Conservation (phyloP, 1,284 basidiomycete genomes). For the Sanghuangporus baumii region DNA sequence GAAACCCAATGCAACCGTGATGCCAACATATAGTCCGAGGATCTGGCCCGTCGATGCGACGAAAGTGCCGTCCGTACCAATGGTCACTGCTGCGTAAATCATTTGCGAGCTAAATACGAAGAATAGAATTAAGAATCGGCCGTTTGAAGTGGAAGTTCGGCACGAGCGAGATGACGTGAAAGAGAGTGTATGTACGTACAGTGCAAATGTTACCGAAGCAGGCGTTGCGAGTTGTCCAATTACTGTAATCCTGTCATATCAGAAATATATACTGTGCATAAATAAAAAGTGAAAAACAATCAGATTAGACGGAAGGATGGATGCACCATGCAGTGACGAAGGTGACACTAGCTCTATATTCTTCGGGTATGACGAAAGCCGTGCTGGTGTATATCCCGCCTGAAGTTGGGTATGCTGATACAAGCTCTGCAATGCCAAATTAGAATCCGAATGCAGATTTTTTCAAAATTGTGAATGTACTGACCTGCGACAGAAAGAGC, state of each 20-base stretch:
- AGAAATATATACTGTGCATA: not conserved
- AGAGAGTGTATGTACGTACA: slow-evolving; percentile 5
- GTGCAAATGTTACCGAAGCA: slow-evolving; percentile 21
- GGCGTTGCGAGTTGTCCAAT: slow-evolving; percentile 23
- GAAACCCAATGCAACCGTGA: slow-evolving; percentile 19
- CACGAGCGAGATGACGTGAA: too few species aligned
- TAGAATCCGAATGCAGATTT: not conserved
- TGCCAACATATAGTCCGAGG: slow-evolving; percentile 20
- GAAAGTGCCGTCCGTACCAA: slow-evolving; percentile 20
- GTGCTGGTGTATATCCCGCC: slow-evolving; percentile 20
- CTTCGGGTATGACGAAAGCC: slow-evolving; percentile 17
- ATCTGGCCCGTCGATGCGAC: slow-evolving; percentile 19
- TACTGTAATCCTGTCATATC: slow-evolving; percentile 20
- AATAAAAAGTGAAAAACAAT: not conserved
- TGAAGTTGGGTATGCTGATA: slow-evolving; percentile 21
- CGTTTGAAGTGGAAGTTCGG: too few species aligned
- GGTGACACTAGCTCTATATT: slow-evolving; percentile 17
- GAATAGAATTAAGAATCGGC: not conserved
- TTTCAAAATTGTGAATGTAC: not conserved
- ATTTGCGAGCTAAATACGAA: slow-evolving; percentile 17
- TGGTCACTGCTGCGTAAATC: slow-evolving; percentile 23
- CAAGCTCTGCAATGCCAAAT: slow-evolving; percentile 15
- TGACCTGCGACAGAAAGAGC: slow-evolving; percentile 20
- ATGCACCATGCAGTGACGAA: slow-evolving; percentile 20
- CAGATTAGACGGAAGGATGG: not conserved